These are phyloP conservation scores for Castanea sativa DNA, from an alignment of 306 rosid genomes.

Conservation along the genomic window DNA sequence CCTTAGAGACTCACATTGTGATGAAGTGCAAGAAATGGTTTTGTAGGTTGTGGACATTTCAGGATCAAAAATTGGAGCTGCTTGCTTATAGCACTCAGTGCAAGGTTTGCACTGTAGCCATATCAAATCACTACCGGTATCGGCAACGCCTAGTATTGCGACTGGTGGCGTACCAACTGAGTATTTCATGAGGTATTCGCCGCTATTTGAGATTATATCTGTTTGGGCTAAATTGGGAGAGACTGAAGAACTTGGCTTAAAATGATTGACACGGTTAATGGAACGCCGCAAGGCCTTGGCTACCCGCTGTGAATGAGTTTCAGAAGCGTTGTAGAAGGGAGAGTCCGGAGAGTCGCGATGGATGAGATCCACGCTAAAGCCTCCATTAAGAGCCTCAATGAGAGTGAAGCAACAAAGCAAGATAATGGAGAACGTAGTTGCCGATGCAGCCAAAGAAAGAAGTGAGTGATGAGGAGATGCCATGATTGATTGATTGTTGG, in stretches of 20 bases:
- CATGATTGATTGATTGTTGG: background rate
- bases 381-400: too few relatives aligned
- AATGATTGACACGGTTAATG: background rate
- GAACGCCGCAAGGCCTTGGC: too few relatives aligned
- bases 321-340: too few relatives aligned
- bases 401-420: too few relatives aligned
- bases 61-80: too few relatives aligned
- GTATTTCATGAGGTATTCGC: background rate
- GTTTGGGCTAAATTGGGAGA: background rate
- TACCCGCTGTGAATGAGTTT: too few relatives aligned
- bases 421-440: too few relatives aligned
- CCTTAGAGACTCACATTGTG: background rate
- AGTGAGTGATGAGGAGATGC: background rate
- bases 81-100: too few relatives aligned
- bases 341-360: too few relatives aligned
- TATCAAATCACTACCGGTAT: constrained; percentile 53
- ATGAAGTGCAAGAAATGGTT: constrained; percentile 8
- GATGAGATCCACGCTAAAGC: too few relatives aligned
- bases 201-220: background rate
- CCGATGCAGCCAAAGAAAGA: background rate
- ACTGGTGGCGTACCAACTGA: constrained; percentile 56
- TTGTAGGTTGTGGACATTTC: constrained; percentile 29
- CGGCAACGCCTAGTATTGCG: constrained; percentile 29
- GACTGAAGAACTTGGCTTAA: background rate
- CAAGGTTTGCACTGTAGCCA: constrained; percentile 49